Conservation (phyloP, 306 rosid genomes). For the Ziziphus jujuba region DNA sequence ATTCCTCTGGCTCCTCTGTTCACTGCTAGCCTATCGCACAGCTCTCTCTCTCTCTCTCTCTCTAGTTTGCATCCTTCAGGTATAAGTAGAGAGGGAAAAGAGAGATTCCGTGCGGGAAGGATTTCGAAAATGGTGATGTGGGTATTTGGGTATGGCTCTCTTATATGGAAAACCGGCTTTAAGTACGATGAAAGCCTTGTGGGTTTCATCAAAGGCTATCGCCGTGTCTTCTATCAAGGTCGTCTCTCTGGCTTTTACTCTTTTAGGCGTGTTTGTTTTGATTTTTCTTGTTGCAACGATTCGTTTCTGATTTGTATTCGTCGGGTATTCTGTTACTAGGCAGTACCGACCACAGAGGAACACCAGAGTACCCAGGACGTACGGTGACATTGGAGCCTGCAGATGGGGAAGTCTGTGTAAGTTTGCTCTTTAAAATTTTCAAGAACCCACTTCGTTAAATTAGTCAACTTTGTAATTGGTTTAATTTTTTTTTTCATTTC, state of each 20-base stretch:
- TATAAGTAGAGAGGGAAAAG: constrained; percentile 6
- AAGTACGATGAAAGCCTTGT: constrained; percentile 58
- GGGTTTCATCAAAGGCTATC: constrained; percentile 83
- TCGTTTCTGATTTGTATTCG: constrained; percentile 28
- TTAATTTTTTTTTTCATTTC: not conserved
- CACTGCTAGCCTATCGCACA: not conserved
- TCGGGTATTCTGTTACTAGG: constrained; percentile 40
- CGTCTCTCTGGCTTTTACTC: constrained; percentile 8
- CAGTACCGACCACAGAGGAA: constrained; percentile 94
- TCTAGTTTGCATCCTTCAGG: too few relatives aligned
- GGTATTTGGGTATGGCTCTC: constrained; percentile 94
- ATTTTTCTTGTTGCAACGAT: not conserved
- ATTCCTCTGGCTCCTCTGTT: not conserved
- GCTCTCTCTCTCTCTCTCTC: not conserved
- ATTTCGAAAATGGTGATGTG: constrained; percentile 57
- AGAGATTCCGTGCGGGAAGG: not conserved
- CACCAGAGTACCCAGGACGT: constrained; percentile 85
- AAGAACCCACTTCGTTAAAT: not conserved
- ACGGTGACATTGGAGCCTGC: constrained; percentile 89
- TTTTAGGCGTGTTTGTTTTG: not conserved
- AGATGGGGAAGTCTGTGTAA: constrained; percentile 77
- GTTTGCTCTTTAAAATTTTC: constrained; percentile 19
- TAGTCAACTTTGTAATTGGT: not conserved
- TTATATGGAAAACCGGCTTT: constrained; percentile 78
- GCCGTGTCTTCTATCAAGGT: constrained; percentile 97